Percentiles rank a stretch among this genome's conserved stretches.
These are phyloP conservation scores for Acanthamoeba triangularis DNA, from an alignment of 208 protist species.

Conservation along the genomic window DNA sequence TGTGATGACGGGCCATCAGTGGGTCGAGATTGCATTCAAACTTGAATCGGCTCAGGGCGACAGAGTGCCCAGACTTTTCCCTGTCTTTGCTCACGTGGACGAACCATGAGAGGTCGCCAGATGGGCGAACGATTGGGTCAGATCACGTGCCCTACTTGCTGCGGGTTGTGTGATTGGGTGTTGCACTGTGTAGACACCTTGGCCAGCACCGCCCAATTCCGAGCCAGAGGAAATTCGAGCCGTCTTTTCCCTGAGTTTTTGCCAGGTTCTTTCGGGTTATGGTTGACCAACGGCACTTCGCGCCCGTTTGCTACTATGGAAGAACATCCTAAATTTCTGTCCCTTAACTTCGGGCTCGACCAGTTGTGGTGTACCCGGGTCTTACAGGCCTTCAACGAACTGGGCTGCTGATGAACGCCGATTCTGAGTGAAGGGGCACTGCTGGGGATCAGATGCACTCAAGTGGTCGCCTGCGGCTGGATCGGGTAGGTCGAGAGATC, in stretches of 20 bases:
- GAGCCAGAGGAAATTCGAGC: background rate
- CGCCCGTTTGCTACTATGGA: too few relatives aligned
- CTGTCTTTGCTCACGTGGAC: constrained; percentile 34
- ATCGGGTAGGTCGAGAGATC: background rate
- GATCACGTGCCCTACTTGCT: background rate
- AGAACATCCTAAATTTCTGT: background rate
- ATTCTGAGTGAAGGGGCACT: too few relatives aligned
- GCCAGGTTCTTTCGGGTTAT: background rate
- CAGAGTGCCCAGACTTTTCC: constrained; percentile 41
- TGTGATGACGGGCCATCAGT: background rate
- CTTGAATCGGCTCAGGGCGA: background rate
- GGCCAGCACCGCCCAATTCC: background rate
- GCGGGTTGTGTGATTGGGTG: background rate
- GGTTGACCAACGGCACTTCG: background rate
- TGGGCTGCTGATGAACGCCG: too few relatives aligned
- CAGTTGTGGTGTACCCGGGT: too few relatives aligned
- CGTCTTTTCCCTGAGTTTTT: background rate
- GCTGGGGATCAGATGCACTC: background rate
- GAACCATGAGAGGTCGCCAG: background rate
- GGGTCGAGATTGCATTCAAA: constrained; percentile 34
- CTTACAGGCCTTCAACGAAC: too few relatives aligned
- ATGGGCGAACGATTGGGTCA: background rate
- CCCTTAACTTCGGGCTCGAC: background rate
- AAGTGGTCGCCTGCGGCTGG: background rate
- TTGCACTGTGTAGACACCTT: background rate